Conservation (phyloP, 345 rosid species). For the Dovyalis caffra region DNA sequence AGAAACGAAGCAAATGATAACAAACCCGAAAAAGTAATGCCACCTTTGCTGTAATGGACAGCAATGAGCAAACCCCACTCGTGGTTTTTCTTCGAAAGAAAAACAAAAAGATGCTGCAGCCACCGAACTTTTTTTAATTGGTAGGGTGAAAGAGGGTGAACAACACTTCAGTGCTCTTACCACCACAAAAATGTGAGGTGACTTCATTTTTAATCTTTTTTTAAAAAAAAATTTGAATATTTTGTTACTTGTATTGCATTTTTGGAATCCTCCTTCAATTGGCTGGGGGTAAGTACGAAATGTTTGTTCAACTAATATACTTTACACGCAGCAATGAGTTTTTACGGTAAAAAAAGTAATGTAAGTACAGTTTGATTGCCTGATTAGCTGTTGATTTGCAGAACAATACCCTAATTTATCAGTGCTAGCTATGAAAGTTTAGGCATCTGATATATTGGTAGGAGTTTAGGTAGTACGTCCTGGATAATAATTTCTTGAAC, state of each 20-base stretch:
- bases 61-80: neutral
- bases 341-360: too few relatives aligned
- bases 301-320: neutral
- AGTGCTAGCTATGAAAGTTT: too few relatives aligned
- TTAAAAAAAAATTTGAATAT: neutral
- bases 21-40: neutral
- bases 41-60: neutral
- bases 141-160: too few relatives aligned
- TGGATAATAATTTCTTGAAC: neutral
- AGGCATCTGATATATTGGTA: too few relatives aligned
- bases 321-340: neutral
- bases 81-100: too few relatives aligned
- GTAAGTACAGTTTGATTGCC: too few relatives aligned
- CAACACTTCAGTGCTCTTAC: neutral
- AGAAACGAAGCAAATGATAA: neutral
- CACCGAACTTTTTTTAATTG: neutral
- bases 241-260: neutral
- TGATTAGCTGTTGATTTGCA: too few relatives aligned
- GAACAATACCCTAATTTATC: too few relatives aligned
- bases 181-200: neutral
- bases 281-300: neutral
- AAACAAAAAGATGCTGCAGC: neutral
- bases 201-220: too few relatives aligned
- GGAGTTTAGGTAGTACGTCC: too few relatives aligned
- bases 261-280: neutral